Evolutionary conservation across 2,329 filamentous ascomycete species (phyloP), one percentile per base, ranked within the genome.

Genomic region (Endocalyx cinctus): DNA sequence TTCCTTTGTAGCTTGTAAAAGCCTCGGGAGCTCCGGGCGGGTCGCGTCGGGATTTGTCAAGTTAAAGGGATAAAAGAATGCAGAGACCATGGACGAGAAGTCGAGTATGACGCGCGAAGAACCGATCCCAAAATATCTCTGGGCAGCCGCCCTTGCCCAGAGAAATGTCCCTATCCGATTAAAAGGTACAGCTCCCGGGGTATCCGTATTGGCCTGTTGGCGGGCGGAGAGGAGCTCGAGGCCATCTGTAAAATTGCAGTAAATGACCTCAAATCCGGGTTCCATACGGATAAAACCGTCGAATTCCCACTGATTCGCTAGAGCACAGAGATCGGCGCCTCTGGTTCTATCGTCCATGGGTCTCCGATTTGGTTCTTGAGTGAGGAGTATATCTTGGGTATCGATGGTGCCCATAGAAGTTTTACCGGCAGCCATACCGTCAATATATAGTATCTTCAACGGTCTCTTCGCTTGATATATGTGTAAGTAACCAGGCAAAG

Each of bases 361-460:
- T 5, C 15, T 4, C 3, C 39, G 17, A 37, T 48, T 17, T 8
- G 43, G 46, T 27, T 59, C 53, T 6, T 68, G 66, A 6, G 72
- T 63, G 2, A 87, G 63, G 1, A 87, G 49, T 2, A 69, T 51
- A 47, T 87, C 82, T 47, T 85, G 80, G 0, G 74, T 69, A 48
- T 87, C 82, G 3, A 86, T 64, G 0, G 81, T 84, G 4, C 82
- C 83, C 49, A 79, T 75, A 2, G 49, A 31, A 0, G 74, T 75
- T 45, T 87, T 87, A 2, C 69, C 82, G 0, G 79, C 83, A 3
- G 74, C 73, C 65, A 81, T 79, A 4, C 83, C 83, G 49, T 87
- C 84, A 12, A 87, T 53, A 47, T 86, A 84, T 4, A 87, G 59
- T 4, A 86, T 62, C 10, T 70, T 69, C 1, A 86, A 60, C 5